Evolutionary conservation across 768 basidiomycete genomes (phyloP), one percentile per base, ranked within the genome.

Genomic region (Mycena kentingensis): DNA sequence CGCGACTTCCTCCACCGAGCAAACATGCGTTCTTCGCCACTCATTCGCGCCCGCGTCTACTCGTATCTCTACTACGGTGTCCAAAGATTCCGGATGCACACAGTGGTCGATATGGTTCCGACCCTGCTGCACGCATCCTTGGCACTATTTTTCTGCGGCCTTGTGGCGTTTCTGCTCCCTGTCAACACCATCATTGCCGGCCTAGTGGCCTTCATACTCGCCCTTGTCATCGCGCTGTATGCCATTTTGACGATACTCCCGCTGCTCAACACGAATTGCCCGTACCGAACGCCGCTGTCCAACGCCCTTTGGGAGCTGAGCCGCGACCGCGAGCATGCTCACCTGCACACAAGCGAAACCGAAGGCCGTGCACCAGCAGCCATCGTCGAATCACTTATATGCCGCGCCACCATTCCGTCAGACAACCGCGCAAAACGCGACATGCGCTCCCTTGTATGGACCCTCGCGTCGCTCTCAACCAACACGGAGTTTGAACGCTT

Each of bases 211-310:
- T 29, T 24, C 19, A 31, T 53, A 22, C 46, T 60, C 2, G 16
- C 31, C 31, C 13, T 52, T 7, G 47, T 37, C 24, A 22, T 26
- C 5, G 26, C 19, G 3, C 39, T 56, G 2, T 60, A 60, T 42
- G 19, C 41, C 19, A 19, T 53, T 32, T 34, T 56, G 16, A 52
- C 58, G 6, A 13, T 60, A 25, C 38, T 60, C 19, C 58, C 58
- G 4, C 19, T 56, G 3, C 26, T 49, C 4, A 24, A 25, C 31
- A 32, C 46, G 6, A 47, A 60, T 26, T 52, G 50, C 38, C 58
- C 58, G 5, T 55, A 55, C 22, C 45, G 38, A 24, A 60, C 54
- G 21, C 58, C 58, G n/a, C 41, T 60, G 3, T 52, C 58, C 12
- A 31, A 21, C 10, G 58, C 7, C 5, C 5, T 24, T 54, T 31